Evolutionary conservation across 352 stramenopile species (phyloP).

Genomic region (Phytophthora foliorum): DNA sequence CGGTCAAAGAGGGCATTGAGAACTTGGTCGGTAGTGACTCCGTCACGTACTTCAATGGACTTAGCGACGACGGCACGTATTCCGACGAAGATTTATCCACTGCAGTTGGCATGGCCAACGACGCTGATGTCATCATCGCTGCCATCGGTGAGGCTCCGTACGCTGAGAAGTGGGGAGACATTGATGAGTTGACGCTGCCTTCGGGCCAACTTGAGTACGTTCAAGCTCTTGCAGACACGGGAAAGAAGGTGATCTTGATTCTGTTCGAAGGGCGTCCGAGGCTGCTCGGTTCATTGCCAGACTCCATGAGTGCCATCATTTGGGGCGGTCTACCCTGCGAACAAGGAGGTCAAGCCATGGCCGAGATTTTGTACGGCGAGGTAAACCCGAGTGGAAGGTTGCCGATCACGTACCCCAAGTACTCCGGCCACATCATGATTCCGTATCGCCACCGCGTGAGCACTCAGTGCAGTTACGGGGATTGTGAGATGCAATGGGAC

Average conservation of each 20-base stretch:
- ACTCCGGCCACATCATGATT: slow-evolving; percentile 65
- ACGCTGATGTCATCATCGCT: slow-evolving; percentile 37
- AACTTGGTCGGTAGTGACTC: slow-evolving; percentile 26
- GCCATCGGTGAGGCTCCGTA: slow-evolving; percentile 50
- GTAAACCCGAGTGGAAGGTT: slow-evolving; percentile 84
- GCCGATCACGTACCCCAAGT: slow-evolving; percentile 84
- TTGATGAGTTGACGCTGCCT: slow-evolving; percentile 73
- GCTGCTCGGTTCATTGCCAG: slow-evolving; percentile 59
- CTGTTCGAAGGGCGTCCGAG: slow-evolving; percentile 76
- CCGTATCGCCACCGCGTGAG: slow-evolving; percentile 78
- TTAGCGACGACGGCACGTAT: slow-evolving; percentile 35
- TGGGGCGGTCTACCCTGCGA: slow-evolving; percentile 78
- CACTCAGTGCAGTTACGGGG: slow-evolving; percentile 52
- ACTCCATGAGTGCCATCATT: slow-evolving; percentile 76
- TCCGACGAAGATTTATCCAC: slow-evolving; percentile 36
- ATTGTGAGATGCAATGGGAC: slow-evolving; percentile 66
- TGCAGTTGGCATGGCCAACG: slow-evolving; percentile 25
- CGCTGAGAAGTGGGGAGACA: slow-evolving; percentile 83
- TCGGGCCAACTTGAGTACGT: slow-evolving; percentile 79
- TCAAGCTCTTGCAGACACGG: slow-evolving; percentile 57
- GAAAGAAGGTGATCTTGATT: slow-evolving; percentile 74
- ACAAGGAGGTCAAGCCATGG: slow-evolving; percentile 83
- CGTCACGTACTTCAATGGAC: slow-evolving; percentile 49
- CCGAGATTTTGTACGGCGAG: slow-evolving; percentile 81
- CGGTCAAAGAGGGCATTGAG: slow-evolving; percentile 41